Percentiles rank a stretch among this genome's conserved stretches.
Conservation (phyloP, 345 rosid genomes). For the Eucalyptus pauciflora region DNA sequence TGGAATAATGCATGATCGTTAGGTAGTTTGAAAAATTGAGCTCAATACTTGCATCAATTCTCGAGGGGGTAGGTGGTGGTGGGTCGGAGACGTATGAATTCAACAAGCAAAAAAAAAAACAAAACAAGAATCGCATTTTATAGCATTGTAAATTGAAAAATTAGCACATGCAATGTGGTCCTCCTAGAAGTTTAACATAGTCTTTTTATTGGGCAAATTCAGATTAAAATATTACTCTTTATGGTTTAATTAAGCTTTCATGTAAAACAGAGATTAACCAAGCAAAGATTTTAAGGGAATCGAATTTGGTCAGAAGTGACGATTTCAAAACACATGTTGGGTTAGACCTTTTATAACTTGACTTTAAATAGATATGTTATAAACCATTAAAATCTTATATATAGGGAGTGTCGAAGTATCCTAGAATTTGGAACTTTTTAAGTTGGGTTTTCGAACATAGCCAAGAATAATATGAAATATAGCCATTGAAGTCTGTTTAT, state of each 20-base stretch:
- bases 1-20: background rate
- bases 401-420: background rate
- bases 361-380: background rate
- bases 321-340: background rate
- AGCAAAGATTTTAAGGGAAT: background rate
- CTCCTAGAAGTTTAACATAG: background rate
- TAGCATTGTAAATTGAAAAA: background rate
- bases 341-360: background rate
- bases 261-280: background rate
- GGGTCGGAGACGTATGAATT: background rate
- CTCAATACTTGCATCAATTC: background rate
- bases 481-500: background rate
- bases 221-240: background rate
- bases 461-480: background rate
- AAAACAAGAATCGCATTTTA: background rate
- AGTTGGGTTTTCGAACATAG: background rate
- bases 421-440: background rate
- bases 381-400: background rate
- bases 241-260: background rate
- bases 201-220: background rate
- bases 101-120: background rate
- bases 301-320: background rate
- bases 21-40: background rate
- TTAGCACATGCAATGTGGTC: background rate
- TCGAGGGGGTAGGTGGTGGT: background rate